A percentile compares a stretch with the other conserved stretches of the same genome.
These are phyloP conservation scores for Hyphodiscus sp. DNA, from an alignment of 2,329 filamentous ascomycete genomes.

Conservation along the genomic window DNA sequence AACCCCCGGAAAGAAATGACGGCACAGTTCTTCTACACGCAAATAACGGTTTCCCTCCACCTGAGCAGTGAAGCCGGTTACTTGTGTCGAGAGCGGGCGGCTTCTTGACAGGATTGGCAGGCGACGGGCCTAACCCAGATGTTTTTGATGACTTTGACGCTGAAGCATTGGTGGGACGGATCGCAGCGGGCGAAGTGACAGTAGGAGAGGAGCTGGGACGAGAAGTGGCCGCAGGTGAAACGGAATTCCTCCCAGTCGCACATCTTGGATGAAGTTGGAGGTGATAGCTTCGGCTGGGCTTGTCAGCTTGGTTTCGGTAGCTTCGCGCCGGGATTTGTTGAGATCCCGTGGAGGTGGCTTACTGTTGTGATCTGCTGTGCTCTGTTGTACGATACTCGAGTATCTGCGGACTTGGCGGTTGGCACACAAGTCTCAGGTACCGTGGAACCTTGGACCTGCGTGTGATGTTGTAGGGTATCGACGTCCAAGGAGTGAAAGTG, in stretches of 20 bases:
- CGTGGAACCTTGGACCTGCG: neutral
- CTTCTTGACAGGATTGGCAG: slow-evolving; percentile 42
- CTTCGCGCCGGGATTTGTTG: neutral
- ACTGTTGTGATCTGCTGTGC: neutral
- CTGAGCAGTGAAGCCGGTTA: neutral
- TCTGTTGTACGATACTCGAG: neutral
- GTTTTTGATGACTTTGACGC: slow-evolving; percentile 58
- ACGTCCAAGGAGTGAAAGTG: neutral
- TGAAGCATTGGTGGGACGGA: slow-evolving; percentile 60
- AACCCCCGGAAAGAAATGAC: neutral
- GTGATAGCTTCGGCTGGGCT: neutral
- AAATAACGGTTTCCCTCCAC: neutral
- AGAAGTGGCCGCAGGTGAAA: slow-evolving; percentile 58
- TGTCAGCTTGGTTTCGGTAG: neutral
- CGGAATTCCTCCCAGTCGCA: slow-evolving; percentile 66
- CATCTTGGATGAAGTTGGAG: slow-evolving; percentile 38
- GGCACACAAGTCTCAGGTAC: neutral
- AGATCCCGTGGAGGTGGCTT: neutral
- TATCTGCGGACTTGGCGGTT: too few species aligned
- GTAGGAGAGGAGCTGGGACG: slow-evolving; percentile 55
- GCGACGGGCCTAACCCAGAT: slow-evolving; percentile 50
- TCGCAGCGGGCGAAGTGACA: slow-evolving; percentile 74
- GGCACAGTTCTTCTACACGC: neutral
- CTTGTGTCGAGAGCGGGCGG: neutral
- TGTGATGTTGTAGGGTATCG: neutral